phyloP scores from a whole-genome alignment of 2,329 filamentous ascomycete genomes.

The Alternaria solani region DNA sequence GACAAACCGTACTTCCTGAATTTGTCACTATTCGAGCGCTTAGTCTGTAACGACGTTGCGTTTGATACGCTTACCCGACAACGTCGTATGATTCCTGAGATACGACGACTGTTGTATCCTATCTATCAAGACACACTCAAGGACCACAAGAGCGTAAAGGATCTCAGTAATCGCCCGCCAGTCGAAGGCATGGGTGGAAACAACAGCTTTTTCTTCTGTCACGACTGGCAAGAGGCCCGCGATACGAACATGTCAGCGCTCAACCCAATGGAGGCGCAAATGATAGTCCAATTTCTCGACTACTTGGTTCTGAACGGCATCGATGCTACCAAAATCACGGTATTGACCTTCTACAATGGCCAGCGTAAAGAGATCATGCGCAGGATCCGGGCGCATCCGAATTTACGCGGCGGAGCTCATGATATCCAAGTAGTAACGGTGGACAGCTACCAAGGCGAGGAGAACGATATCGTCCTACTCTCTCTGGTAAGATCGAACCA shows the following conservation, averaged over 20 bases:
- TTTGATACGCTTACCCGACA: slow-evolving; percentile 73
- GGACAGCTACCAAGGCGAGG: slow-evolving; percentile 85
- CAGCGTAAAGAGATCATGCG: slow-evolving; percentile 73
- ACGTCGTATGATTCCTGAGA: slow-evolving; percentile 75
- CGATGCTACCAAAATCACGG: slow-evolving; percentile 69
- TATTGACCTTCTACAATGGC: slow-evolving; percentile 88
- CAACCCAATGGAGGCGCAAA: slow-evolving; percentile 76
- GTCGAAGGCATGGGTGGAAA: slow-evolving; percentile 70
- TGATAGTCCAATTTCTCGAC: slow-evolving; percentile 75
- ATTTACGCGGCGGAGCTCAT: slow-evolving; percentile 43
- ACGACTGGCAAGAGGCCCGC: slow-evolving; percentile 69
- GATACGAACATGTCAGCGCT: slow-evolving; percentile 71
- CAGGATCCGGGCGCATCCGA: slow-evolving; percentile 54
- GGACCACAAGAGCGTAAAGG: slow-evolving; percentile 66
- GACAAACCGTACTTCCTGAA: slow-evolving; percentile 70
- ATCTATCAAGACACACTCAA: slow-evolving; percentile 66
- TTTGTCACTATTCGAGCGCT: slow-evolving; percentile 80
- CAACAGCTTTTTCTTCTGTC: slow-evolving; percentile 69
- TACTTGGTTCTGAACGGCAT: slow-evolving; percentile 77
- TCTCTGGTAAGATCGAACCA: slow-evolving; percentile 79
- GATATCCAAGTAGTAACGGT: slow-evolving; percentile 75
- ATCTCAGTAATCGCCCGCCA: slow-evolving; percentile 55
- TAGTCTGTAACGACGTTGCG: slow-evolving; percentile 71
- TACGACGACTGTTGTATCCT: slow-evolving; percentile 66
- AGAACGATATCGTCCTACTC: slow-evolving; percentile 83